Evolutionary conservation across 805 yeast species (phyloP), one percentile per base, ranked within the genome.

Genomic region (Lipomyces orientalis): DNA sequence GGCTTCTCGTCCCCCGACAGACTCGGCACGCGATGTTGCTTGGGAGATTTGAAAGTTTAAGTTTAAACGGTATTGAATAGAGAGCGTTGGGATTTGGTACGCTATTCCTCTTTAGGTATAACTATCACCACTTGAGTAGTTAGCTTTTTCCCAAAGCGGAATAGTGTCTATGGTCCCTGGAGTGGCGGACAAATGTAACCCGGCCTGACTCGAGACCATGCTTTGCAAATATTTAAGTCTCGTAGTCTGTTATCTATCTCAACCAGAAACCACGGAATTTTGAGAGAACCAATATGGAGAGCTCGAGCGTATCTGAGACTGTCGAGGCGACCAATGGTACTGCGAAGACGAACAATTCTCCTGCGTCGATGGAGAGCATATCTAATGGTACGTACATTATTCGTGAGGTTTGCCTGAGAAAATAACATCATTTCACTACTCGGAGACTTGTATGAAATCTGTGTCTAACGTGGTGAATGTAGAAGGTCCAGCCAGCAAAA

Each of bases 401-500:
- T 25, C 29, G 29, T 25, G 3, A 25, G 3, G 29, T 25, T 1
- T 25, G 3, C 29, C 29, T 25, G 29, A 3, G 3, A 25, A 25
- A 25, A 2, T 25, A 25, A 2, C 29, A 25, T 5, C 43, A 12
- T 37, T 0, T 37, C 43, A 37, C 12, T 12, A 37, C 43, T 37
- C 16, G 4, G 1, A 25, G 29, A 49, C 22, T 49, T 49, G 14
- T 10, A 25, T 25, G 56, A 16, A 25, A 31, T 22, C 56, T 25
- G 25, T 16, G 33, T 31, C 37, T 54, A 9, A n/a, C 22, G 29
- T 25, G 29, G 35, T 54, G 52, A 16, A 25, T 29, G 12, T 22
- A 25, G 56, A 58, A 49, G 62, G n/a, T 19, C 56, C 55, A 6
- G 43, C 46, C 6, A 35, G 22, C 16, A 52, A 55, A 12, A 55